Conservation (phyloP, 345 rosid genomes). For the Eucalyptus erythrocorys region DNA sequence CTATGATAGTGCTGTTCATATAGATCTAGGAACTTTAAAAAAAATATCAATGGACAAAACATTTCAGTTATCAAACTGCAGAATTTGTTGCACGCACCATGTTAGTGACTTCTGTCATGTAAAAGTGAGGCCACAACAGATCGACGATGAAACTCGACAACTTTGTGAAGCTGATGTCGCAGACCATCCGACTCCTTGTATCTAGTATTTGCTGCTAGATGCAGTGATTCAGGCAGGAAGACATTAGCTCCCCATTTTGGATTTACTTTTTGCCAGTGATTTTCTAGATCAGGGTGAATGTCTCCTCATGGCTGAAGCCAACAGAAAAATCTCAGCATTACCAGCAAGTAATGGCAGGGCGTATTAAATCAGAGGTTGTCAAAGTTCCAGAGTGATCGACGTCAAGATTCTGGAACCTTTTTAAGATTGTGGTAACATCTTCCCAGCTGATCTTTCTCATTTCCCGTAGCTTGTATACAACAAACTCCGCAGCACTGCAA, state of each 20-base stretch:
- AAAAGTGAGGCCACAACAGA: neutral
- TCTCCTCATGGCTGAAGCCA: neutral
- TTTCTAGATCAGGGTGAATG: neutral
- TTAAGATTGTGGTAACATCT: slow-evolving; percentile 20
- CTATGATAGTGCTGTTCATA: neutral
- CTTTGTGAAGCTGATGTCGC: neutral
- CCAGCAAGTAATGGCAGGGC: neutral
- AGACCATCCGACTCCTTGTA: neutral
- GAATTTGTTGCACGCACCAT: neutral
- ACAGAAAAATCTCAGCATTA: neutral
- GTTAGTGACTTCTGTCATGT: neutral
- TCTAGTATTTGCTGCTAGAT: neutral
- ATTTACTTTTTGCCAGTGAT: neutral
- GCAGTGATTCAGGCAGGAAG: neutral
- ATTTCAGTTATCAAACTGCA: neutral
- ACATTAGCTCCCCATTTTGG: neutral
- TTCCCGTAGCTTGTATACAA: slow-evolving; percentile 20
- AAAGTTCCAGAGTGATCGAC: slow-evolving; percentile 35
- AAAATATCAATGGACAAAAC: neutral
- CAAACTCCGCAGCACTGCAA: slow-evolving; percentile 31
- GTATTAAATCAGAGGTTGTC: slow-evolving; percentile 11
- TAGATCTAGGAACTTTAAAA: neutral
- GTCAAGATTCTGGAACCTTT: slow-evolving; percentile 29
- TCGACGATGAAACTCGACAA: neutral
- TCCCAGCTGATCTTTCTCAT: slow-evolving; percentile 32